phyloP scores from a whole-genome alignment of 352 stramenopile species.

The Pythium periplocum region DNA sequence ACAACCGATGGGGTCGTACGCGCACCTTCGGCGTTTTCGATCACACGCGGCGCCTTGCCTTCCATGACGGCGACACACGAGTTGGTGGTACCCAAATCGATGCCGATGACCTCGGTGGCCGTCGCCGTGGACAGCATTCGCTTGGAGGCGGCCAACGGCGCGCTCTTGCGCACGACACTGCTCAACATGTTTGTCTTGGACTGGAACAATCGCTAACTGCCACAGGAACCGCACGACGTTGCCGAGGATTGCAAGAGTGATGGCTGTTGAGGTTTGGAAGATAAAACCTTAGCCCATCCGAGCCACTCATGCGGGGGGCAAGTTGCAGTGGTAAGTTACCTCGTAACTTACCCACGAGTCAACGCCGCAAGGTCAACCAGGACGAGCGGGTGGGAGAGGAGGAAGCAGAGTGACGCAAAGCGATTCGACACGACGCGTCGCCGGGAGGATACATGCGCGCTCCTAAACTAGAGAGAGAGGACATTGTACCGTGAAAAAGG shows the following conservation, averaged over 20 bases:
- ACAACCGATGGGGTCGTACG: conserved; percentile 95
- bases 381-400: neutral
- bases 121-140: conserved; percentile 4
- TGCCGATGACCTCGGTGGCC: conserved; percentile 63
- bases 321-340: conserved; percentile 1
- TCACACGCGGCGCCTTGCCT: conserved; percentile 95
- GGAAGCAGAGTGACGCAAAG: no score
- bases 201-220: conserved; percentile 25
- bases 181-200: conserved; percentile 12
- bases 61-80: conserved; percentile 97
- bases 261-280: neutral
- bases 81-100: conserved; percentile 97
- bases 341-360: neutral
- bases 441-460: no score
- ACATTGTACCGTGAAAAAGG: no score
- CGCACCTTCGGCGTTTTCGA: conserved; percentile 95
- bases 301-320: conserved; percentile 2
- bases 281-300: conserved; percentile 9
- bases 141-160: conserved; percentile 2
- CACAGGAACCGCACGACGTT: neutral
- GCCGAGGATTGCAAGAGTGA: conserved; percentile 5
- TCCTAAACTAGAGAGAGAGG: no score
- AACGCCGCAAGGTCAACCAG: no score
- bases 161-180: conserved; percentile 22
- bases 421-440: no score